phyloP scores from a whole-genome alignment of 2,329 filamentous ascomycete genomes.

The Mollisia scopiformis region DNA sequence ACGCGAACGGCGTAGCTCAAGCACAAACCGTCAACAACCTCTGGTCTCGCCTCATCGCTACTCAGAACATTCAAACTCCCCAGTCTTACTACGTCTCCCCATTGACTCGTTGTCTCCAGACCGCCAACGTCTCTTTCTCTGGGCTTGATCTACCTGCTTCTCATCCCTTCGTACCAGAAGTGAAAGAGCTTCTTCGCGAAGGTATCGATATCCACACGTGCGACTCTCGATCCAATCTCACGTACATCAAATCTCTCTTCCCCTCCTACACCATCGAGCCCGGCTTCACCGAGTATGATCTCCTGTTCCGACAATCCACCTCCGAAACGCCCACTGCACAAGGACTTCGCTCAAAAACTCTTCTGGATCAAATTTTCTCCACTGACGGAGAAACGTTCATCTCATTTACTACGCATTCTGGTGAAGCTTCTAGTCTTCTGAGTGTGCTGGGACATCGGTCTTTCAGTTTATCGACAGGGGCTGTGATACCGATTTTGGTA shows the following conservation, averaged over 20 bases:
- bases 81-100: slow-evolving; percentile 66
- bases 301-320: slow-evolving; percentile 45
- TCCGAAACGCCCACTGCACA: slow-evolving; percentile 49
- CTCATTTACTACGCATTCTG: slow-evolving; percentile 61
- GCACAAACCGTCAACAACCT: slow-evolving; percentile 60
- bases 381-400: slow-evolving; percentile 55
- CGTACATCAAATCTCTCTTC: slow-evolving; percentile 52
- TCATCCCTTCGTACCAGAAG: slow-evolving; percentile 54
- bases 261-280: slow-evolving; percentile 59
- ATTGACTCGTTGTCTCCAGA: slow-evolving; percentile 62
- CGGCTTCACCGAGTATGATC: slow-evolving; percentile 60
- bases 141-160: slow-evolving; percentile 52
- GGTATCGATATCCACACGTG: slow-evolving; percentile 69
- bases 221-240: slow-evolving; percentile 58
- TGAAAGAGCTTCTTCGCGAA: slow-evolving; percentile 68
- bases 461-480: slow-evolving; percentile 65
- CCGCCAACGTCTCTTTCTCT: slow-evolving; percentile 60
- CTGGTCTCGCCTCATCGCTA: slow-evolving; percentile 54
- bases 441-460: slow-evolving; percentile 54
- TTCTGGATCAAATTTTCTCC: slow-evolving; percentile 58
- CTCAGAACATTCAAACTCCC: slow-evolving; percentile 58
- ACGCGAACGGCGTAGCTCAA: slow-evolving; percentile 55
- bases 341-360: slow-evolving; percentile 47
- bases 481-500: slow-evolving; percentile 67
- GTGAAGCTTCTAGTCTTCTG: slow-evolving; percentile 39